Evolutionary conservation across 257 asterid genomes (phyloP), one percentile per base, ranked within the genome.

Genomic region (Paraleonurus japonicus): DNA sequence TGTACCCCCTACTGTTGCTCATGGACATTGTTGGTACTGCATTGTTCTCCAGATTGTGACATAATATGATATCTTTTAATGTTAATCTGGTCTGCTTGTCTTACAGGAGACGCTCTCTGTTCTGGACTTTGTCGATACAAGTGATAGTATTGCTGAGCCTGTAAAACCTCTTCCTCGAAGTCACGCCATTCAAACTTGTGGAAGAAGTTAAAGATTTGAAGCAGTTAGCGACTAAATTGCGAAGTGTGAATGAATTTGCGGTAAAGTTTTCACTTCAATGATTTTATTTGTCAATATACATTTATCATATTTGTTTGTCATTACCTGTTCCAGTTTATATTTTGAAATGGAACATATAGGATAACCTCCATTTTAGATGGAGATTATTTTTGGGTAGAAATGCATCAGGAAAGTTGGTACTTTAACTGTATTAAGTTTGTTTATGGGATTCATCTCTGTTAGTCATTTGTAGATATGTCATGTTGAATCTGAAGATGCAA

Each of bases 151-250:
- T 39, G 47, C 71, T 22, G 91, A 76, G 67, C 97, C 96, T 55
- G 69, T 62, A 12, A 79, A 88, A 75, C 96, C 98, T 81, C 89
- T 82, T 78, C 87, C 27, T 92, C 15, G 95, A 84, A 72, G 76
- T 28, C 72, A 95, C 98, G 35, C 98, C 97, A 59, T 92, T 95
- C 72, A 85, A 67, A 60, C 57, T 81, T 70, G 98, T 95, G 69
- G 87, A 86, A 78, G 96, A 92, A 2, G 92, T 95, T 67, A 95
- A 95, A 81, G 99, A 88, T 73, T 78, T 95, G 86, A 95, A 88
- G 87, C 89, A 78, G 82, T 75, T 95, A 54, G 97, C 96, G 55
- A 62, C 75, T 69, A 95, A 88, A 80, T 85, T 95, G 72, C 87
- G 85, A 7, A 70, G 35, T 58, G 94, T 78, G 76, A 83, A 89